A percentile compares a stretch with the other conserved stretches of the same genome.
Evolutionary conservation across 106 monocot genomes (phyloP).

Genomic region (Platanthera guangdongensis): DNA sequence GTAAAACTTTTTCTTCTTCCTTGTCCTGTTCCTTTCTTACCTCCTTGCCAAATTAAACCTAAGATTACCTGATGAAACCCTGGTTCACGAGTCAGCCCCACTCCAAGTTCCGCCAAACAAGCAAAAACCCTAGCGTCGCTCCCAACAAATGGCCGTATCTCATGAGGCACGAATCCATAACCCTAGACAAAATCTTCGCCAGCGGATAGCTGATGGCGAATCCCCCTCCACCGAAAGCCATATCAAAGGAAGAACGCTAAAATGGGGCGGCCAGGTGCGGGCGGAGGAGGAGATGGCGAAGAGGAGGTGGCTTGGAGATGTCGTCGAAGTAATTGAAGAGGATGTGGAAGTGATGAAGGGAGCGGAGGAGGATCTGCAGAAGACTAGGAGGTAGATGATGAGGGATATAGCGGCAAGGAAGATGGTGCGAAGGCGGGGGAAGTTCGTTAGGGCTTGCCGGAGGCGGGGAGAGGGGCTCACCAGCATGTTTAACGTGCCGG

Average conservation of each 20-base stretch:
- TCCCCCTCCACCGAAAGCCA: slow-evolving; percentile 90
- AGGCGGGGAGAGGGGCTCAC: slow-evolving; percentile 2
- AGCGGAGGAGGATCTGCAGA: slow-evolving; percentile 4
- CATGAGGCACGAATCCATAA: slow-evolving; percentile 66
- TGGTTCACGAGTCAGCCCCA: slow-evolving; percentile 53
- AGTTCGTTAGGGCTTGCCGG: slow-evolving; percentile 14
- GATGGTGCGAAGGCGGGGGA: slow-evolving; percentile 7
- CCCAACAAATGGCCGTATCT: slow-evolving; percentile 73
- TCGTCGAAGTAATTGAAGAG: not conserved
- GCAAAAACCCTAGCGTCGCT: slow-evolving; percentile 72
- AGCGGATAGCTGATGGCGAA: slow-evolving; percentile 73
- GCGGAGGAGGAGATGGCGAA: slow-evolving; percentile 74
- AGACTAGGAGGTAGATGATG: slow-evolving; percentile 10
- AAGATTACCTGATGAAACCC: slow-evolving; percentile 85
- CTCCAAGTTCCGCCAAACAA: slow-evolving; percentile 76
- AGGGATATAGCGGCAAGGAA: slow-evolving; percentile 8
- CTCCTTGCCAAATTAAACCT: too few relatives aligned
- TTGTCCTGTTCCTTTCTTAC: too few relatives aligned
- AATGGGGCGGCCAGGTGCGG: slow-evolving; percentile 26
- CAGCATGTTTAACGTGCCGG: slow-evolving; percentile 3
- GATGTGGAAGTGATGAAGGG: not conserved
- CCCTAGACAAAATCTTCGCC: slow-evolving; percentile 52
- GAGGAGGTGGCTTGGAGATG: slow-evolving; percentile 37
- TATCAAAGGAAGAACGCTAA: slow-evolving; percentile 63
- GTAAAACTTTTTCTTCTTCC: too few relatives aligned